These are phyloP conservation scores for Leucocoprinus birnbaumii DNA, from an alignment of 768 basidiomycete species.

Conservation along the genomic window DNA sequence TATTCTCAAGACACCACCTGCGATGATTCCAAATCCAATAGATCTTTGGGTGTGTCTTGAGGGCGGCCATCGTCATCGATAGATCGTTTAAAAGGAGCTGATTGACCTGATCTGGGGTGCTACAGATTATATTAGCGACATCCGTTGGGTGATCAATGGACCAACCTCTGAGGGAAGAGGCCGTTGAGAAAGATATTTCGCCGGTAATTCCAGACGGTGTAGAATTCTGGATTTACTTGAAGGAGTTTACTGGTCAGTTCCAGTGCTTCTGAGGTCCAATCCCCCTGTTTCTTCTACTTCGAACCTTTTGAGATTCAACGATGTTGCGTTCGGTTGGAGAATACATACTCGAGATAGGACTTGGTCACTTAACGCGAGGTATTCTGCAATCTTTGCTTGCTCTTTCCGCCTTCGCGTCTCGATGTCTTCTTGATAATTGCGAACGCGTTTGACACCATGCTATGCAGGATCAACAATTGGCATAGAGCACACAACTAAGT, in stretches of 20 bases:
- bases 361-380: constrained; percentile 60
- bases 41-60: constrained; percentile 88
- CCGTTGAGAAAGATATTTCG: constrained; percentile 73
- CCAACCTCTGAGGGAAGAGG: constrained; percentile 66
- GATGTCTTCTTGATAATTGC: constrained; percentile 55
- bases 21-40: constrained; percentile 99
- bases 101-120: constrained; percentile 55
- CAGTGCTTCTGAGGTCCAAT: constrained; percentile 75
- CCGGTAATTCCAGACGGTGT: constrained; percentile 95
- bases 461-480: constrained; percentile 22
- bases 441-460: constrained; percentile 71
- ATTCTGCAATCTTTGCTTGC: constrained; percentile 72
- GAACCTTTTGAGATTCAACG: constrained; percentile 11
- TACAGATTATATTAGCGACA: constrained; percentile 11
- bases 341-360: constrained; percentile 61
- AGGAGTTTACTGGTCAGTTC: constrained; percentile 75
- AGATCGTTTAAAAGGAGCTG: constrained; percentile 70
- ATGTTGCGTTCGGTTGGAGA: constrained; percentile 3
- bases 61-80: constrained; percentile 71
- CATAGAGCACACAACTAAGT: neutral
- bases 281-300: constrained; percentile 62
- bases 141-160: neutral
- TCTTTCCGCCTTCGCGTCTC: constrained; percentile 71
- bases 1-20: constrained; percentile 87
- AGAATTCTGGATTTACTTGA: constrained; percentile 90